Evolutionary conservation across 192 early-diverging fungal species (phyloP).

Genomic region (Jimgerdemannia lactiflua): DNA sequence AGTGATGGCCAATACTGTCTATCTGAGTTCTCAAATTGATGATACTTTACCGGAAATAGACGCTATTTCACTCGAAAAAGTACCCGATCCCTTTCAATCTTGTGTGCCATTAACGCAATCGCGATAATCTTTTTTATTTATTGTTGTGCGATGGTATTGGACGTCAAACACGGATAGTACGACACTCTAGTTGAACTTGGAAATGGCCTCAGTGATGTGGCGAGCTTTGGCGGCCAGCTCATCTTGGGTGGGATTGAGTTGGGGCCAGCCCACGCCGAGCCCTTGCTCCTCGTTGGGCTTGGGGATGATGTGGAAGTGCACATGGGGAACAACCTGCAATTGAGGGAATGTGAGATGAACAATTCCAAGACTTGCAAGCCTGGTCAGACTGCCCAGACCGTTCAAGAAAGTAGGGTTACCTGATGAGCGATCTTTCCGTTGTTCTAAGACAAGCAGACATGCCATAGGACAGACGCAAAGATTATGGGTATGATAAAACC

Average conservation of each 20-base stretch:
- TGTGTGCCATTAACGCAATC: too few relatives aligned
- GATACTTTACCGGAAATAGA: background rate
- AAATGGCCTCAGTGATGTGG: background rate
- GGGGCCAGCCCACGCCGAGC: slow-evolving; percentile 67
- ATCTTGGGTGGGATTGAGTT: slow-evolving; percentile 18
- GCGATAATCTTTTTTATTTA: too few relatives aligned
- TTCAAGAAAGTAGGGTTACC: slow-evolving; percentile 23
- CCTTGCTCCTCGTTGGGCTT: slow-evolving; percentile 68
- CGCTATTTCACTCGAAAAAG: background rate
- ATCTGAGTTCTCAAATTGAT: background rate
- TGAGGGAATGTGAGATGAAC: slow-evolving; percentile 1
- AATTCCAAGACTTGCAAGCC: background rate
- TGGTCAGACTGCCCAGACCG: background rate
- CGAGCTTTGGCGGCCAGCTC: background rate
- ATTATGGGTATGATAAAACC: too few relatives aligned
- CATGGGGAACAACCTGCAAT: slow-evolving; percentile 79
- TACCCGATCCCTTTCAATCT: too few relatives aligned
- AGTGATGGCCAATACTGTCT: too few relatives aligned
- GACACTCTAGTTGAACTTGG: background rate
- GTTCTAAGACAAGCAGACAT: slow-evolving; percentile 32
- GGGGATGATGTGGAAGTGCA: slow-evolving; percentile 94
- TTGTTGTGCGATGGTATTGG: too few relatives aligned
- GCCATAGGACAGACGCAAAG: too few relatives aligned
- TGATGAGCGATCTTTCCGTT: slow-evolving; percentile 56
- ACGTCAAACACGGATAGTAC: background rate